These are phyloP conservation scores for Bolboschoenus planiculmis DNA, from an alignment of 176 grass and related monocot species.

Conservation along the genomic window DNA sequence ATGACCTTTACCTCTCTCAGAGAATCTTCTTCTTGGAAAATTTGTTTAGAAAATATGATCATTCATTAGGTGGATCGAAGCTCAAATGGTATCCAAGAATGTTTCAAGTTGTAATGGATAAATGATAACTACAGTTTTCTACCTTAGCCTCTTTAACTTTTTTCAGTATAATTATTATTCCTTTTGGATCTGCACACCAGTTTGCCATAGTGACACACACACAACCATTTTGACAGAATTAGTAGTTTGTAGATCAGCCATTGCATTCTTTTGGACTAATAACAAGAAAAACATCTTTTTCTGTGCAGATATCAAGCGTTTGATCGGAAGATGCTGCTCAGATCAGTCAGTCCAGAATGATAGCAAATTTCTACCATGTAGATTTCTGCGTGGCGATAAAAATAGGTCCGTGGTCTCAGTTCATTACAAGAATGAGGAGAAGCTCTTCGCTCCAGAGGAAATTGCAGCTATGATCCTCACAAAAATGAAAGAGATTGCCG, in stretches of 20 bases:
- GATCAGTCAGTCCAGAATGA: neutral
- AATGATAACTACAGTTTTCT: neutral
- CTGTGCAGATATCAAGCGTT: slow-evolving; percentile 2
- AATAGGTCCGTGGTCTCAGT: neutral
- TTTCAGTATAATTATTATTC: neutral
- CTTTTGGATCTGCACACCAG: neutral
- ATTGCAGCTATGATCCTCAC: neutral
- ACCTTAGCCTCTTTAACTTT: neutral
- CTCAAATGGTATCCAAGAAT: neutral
- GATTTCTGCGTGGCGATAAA: neutral
- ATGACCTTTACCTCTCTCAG: neutral
- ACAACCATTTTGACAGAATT: neutral
- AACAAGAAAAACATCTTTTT: neutral
- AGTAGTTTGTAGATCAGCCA: no score
- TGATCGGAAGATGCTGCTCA: neutral
- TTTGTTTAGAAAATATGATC: neutral
- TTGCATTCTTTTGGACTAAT: neutral
- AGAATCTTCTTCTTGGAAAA: neutral
- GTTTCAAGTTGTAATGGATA: neutral
- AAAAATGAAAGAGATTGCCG: slow-evolving; percentile 15
- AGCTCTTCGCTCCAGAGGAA: slow-evolving; percentile 6
- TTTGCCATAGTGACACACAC: neutral
- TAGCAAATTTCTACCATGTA: neutral
- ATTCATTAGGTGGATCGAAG: neutral
- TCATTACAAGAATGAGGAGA: slow-evolving; percentile 12